Percentiles rank a stretch among this genome's conserved stretches.
phyloP scores from a whole-genome alignment of 495 filamentous ascomycete species.

The Jackrogersella minutella region DNA sequence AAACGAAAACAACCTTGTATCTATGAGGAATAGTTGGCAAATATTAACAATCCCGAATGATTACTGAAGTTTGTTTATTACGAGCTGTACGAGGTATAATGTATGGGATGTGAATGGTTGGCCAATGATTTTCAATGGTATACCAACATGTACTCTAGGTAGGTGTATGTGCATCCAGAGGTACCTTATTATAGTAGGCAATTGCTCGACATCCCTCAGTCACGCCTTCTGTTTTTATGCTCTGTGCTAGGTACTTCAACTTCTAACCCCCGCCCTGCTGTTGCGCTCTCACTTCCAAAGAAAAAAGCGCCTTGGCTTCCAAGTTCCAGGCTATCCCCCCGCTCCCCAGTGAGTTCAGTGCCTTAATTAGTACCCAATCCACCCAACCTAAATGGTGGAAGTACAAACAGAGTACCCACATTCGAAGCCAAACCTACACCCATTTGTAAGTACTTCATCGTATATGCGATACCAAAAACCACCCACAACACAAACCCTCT shows the following conservation, averaged over 20 bases:
- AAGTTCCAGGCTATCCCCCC: too few relatives aligned
- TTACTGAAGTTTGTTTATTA: too few relatives aligned
- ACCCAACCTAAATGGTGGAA: slow-evolving; percentile 20
- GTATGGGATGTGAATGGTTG: background rate
- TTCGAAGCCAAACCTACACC: background rate
- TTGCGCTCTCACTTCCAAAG: slow-evolving; percentile 15
- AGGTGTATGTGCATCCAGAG: too few relatives aligned
- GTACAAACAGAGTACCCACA: slow-evolving; percentile 9
- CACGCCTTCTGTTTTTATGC: background rate
- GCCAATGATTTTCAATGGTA: slow-evolving; percentile 1
- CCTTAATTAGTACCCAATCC: slow-evolving; percentile 42
- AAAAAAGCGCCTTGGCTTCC: too few relatives aligned
- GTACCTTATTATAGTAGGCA: too few relatives aligned
- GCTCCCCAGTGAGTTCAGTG: slow-evolving; percentile 27
- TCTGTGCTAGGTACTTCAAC: slow-evolving; percentile 3
- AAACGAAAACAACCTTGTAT: background rate
- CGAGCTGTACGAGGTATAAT: too few relatives aligned
- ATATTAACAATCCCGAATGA: too few relatives aligned
- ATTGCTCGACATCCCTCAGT: slow-evolving; percentile 7
- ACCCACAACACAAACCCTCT: background rate
- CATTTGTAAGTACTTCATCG: slow-evolving; percentile 5
- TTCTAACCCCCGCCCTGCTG: slow-evolving; percentile 4
- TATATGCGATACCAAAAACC: background rate
- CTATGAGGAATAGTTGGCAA: too few relatives aligned
- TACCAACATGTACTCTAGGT: too few relatives aligned